Evolutionary conservation across 2,329 filamentous ascomycete species (phyloP), one percentile per base, ranked within the genome.

Genomic region (Capronia epimyces): DNA sequence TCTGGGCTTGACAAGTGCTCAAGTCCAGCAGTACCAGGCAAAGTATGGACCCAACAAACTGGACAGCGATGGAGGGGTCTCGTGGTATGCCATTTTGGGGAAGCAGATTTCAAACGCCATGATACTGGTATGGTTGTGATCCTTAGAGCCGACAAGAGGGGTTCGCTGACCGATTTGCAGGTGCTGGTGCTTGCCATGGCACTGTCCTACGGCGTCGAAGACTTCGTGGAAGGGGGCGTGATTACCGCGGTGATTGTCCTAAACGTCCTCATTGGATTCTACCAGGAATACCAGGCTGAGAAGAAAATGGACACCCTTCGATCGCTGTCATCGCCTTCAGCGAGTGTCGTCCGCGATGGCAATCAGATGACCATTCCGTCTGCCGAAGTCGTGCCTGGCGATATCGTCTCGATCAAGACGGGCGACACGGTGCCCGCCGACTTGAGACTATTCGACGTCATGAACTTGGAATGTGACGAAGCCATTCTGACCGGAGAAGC

Each of bases 401-500:
- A 82, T 56, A 68, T 82, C 40, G 73, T 74, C 8, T 67, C 69
- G 12, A 66, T 74, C 60, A 74, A 71, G 63, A 77, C 74, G 10
- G 78, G 79, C 7, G 79, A 81, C 57, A 80, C 78, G 4, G 70
- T 82, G 8, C 78, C 79, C 13, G 80, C 79, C 3, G 80, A 83
- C 60, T 61, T 82, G 46, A 71, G 78, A 50, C 61, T 75, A 31
- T 67, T 78, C 46, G 76, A 79, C 59, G 69, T 76, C 50, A 80
- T 89, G 69, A 90, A 90, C 66, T 71, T 88, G 52, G 84, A 84
- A 43, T 85, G 84, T 57, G 87, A 94, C 55, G 80, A 82, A 61
- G 76, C 79, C 12, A 74, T 82, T 42, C 70, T 83, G 31, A 83
- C 80, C 9, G 80, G 80, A 32, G 80, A 83, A 67, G 79, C 79